Conservation (phyloP, 495 filamentous ascomycete genomes). For the Penicillium crystallinum region DNA sequence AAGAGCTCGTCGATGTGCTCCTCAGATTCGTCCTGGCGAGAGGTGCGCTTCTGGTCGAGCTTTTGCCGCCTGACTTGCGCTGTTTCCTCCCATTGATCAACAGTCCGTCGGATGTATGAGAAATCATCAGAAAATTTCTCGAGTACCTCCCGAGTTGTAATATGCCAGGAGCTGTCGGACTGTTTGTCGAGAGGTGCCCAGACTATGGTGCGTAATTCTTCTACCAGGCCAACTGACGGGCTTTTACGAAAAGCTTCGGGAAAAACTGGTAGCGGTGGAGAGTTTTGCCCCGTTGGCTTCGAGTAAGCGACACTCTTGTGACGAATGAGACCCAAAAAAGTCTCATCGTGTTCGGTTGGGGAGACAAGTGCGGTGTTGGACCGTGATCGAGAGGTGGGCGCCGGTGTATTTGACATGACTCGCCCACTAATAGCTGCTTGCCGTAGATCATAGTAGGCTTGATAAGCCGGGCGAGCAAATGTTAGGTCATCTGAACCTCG, state of each 20-base stretch:
- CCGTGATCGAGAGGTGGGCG: constrained; percentile 8
- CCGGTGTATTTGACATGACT: constrained; percentile 35
- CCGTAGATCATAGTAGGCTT: constrained; percentile 43
- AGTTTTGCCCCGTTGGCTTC: constrained; percentile 12
- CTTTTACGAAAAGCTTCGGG: constrained; percentile 29
- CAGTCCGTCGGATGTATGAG: constrained; percentile 41
- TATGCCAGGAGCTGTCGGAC: constrained; percentile 33
- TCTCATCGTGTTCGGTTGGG: constrained; percentile 33
- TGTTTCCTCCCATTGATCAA: constrained; percentile 43
- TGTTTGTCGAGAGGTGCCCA: constrained; percentile 32
- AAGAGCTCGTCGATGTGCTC: constrained; percentile 51
- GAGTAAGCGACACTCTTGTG: constrained; percentile 41
- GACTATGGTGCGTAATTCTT: constrained; percentile 33
- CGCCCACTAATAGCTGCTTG: constrained; percentile 42
- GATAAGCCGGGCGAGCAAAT: constrained; percentile 39
- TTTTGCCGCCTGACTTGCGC: constrained; percentile 37
- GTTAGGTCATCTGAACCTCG: constrained; percentile 38
- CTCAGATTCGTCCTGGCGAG: constrained; percentile 52
- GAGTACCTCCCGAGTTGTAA: constrained; percentile 30
- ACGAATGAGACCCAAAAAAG: constrained; percentile 43
- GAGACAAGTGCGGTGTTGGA: constrained; percentile 14
- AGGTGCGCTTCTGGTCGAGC: constrained; percentile 44
- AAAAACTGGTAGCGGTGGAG: constrained; percentile 25
- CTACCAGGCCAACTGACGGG: constrained; percentile 20
- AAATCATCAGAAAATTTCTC: constrained; percentile 43